Base-by-base conservation (phyloP, 371 early-diverging fungal genomes). In the Apophysomyces ossiformis region DNA sequence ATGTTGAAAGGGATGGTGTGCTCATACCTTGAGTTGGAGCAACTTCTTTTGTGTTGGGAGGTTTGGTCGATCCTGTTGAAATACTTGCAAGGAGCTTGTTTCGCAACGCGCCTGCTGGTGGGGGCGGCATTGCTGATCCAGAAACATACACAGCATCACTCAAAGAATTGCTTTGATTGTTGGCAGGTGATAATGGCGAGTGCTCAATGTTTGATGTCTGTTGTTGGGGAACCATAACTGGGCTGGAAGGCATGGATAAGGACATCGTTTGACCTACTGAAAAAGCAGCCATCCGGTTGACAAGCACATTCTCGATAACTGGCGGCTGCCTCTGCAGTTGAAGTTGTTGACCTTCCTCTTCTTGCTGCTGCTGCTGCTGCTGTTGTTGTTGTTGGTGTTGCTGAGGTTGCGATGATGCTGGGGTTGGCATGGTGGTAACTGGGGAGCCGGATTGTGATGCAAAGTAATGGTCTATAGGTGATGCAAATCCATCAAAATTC, bases 101-200 rank as follows among this genome's bases (percentile, higher is more conserved):
- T 4, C 73, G 66, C 15, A 73, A 32, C 4, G 77, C 76, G 16
- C 72, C 70, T 41, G 71, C 46, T 37, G 79, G 73, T 6, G 79
- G 83, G 7, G 82, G 82, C 11, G 78, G 78, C 57, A 79, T 78
- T 62, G 73, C 58, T 13, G 75, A 36, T 12, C 73, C 61, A n/a
- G 64, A 65, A 8, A 78, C 75, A 65, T 78, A 78, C 58, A 78
- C 58, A 21, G 75, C 74, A 46, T 66, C 65, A 13, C 57, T 37
- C 4, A 26, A 41, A 18, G n/a, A 45, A 32, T 56, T 60, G 36
- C 16, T 35, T 65, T 45, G 45, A 35, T 58, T 35, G 59, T 44
- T 18, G 15, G 36, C 41, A 8, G 36, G 37, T 66, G 39, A 60
- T 37, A 63, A 57, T 39, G 54, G 71, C 36, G 61, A 26, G 26